phyloP scores from a whole-genome alignment of 2,329 filamentous ascomycete genomes.

The Arthroderma uncinatum region DNA sequence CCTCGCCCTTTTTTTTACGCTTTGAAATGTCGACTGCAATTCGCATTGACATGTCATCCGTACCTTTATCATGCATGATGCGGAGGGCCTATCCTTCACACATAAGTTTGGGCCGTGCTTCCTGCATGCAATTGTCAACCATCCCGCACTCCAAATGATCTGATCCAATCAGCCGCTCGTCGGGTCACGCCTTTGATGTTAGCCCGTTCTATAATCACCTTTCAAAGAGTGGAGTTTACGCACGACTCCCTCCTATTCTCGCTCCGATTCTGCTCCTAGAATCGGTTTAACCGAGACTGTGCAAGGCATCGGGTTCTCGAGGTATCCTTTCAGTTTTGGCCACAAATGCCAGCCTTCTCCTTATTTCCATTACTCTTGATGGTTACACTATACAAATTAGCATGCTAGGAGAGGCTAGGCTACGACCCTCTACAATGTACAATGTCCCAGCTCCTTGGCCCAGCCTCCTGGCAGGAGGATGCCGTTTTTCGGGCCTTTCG shows the following conservation, averaged over 20 bases:
- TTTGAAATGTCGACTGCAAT: not conserved
- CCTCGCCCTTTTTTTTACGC: not conserved
- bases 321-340: not conserved
- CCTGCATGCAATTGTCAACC: conserved; percentile 2
- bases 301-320: not conserved
- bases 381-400: too few relatives aligned
- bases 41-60: not conserved
- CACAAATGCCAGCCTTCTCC: too few relatives aligned
- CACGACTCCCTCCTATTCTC: not conserved
- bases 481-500: too few relatives aligned
- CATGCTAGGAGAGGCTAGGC: too few relatives aligned
- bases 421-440: too few relatives aligned
- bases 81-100: not conserved
- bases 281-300: not conserved
- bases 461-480: too few relatives aligned
- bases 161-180: not conserved
- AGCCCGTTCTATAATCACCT: not conserved
- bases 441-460: too few relatives aligned
- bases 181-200: not conserved
- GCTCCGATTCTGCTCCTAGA: not conserved
- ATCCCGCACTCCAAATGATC: not conserved
- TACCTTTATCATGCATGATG: not conserved
- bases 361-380: too few relatives aligned
- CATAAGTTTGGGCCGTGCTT: not conserved
- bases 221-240: not conserved